Conservation (phyloP, 345 rosid species). For the Corchorus olitorius region DNA sequence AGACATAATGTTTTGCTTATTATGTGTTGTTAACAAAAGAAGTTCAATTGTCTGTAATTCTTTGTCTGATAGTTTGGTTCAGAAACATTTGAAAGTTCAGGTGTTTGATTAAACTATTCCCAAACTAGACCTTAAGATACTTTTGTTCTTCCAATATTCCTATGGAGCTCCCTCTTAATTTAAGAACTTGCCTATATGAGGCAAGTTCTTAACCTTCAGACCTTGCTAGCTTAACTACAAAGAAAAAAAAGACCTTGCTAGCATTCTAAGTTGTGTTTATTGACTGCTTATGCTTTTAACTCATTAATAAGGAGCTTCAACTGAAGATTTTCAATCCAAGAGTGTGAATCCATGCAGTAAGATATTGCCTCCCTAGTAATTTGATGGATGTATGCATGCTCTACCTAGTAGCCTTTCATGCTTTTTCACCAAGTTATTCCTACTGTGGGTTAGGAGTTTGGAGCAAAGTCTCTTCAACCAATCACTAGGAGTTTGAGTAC, state of each 20-base stretch:
- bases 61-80: neutral
- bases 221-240: too few relatives aligned
- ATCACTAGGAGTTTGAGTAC: neutral
- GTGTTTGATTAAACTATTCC: neutral
- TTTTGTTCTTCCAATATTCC: neutral
- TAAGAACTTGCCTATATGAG: neutral
- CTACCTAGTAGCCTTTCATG: neutral
- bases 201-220: neutral
- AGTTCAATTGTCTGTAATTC: neutral
- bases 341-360: neutral
- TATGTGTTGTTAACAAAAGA: neutral
- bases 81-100: neutral
- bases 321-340: neutral
- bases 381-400: neutral
- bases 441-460: neutral
- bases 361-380: neutral
- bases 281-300: neutral
- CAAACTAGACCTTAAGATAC: neutral
- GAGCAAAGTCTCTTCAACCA: neutral
- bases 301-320: neutral
- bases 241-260: neutral
- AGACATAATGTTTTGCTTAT: neutral
- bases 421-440: neutral
- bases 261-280: neutral
- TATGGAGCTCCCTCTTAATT: neutral